Base-by-base conservation (phyloP, 345 rosid genomes). In the Citrus medica region DNA sequence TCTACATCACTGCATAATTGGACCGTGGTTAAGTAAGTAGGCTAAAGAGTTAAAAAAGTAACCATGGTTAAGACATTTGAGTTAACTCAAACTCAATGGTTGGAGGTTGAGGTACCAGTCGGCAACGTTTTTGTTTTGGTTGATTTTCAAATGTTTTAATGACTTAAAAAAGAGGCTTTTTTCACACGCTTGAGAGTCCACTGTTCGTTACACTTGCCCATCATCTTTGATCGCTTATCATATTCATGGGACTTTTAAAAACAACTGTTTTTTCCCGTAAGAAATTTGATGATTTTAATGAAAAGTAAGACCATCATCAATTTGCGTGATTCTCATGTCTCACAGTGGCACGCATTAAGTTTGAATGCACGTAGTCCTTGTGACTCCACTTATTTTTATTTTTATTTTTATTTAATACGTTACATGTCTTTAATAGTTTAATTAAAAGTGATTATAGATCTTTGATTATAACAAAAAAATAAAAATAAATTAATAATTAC, bases 1-100 rank as follows among this genome's bases (percentile, higher is more conserved):
- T 37, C 55, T 67, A 38, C 76, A 81, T 81, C 83, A 83, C 84
- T 75, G 81, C 76, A 70, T 28, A 71, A 74, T 77, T 71, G 73
- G 69, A 85, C 86, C 84, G 9, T 79, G 83, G 87, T 86, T 88
- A 56, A 69, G 79, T 27, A 55, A 9, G 21, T 5, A 16, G 56
- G 38, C 28, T 6, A 9, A 0, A 81, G 81, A 82, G 77, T 64
- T 60, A 79, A 69, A 69, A 71, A 42, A 42, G 55, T 82, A 87
- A 86, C 90, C 83, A 79, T 79, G 69, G 90, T 89, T 84, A 69
- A 59, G 8, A 21, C 3, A 21, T 9, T 59, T n/a, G 69, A 70
- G 71, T 82, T 38, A 51, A 42, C n/a, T 65, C 48, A 59, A 22
- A 30, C n/a, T 55, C 48, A 65, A 25, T 73, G 46, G 86, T 74